Evolutionary conservation across 2,329 filamentous ascomycete species (phyloP).

Genomic region (Elsinoe batatas): DNA sequence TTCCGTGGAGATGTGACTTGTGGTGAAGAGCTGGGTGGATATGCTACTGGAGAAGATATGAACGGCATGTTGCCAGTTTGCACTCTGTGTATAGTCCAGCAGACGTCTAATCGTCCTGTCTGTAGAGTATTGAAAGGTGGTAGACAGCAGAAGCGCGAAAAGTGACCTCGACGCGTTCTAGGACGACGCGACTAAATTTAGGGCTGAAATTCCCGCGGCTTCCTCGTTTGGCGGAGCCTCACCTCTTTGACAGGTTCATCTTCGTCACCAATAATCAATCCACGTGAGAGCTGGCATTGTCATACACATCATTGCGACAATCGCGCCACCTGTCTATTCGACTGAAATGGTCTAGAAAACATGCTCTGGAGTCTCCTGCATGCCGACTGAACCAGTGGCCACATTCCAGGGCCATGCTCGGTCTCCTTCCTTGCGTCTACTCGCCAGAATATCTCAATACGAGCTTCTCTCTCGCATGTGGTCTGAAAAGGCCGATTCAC

Average conservation of each 20-base stretch:
- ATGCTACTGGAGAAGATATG: conserved; percentile 50
- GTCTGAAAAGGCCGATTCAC: conserved; percentile 16
- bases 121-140: not conserved
- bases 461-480: conserved; percentile 16
- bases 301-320: not conserved
- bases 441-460: conserved; percentile 15
- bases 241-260: not conserved
- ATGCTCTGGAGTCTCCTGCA: conserved; percentile 12
- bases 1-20: conserved; percentile 29
- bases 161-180: not conserved
- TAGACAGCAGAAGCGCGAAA: not conserved
- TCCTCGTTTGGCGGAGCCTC: not conserved
- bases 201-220: not conserved
- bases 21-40: conserved; percentile 43
- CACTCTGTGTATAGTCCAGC: not conserved
- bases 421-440: conserved; percentile 16
- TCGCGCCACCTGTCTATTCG: not conserved
- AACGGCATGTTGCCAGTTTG: conserved; percentile 46
- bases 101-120: not conserved
- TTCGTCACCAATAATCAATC: not conserved
- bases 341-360: conserved; percentile 3
- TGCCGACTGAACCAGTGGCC: conserved; percentile 12
- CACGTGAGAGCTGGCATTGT: not conserved
- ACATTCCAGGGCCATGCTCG: conserved; percentile 15
- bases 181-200: conserved; percentile 2